Evolutionary conservation across 2,329 filamentous ascomycete species (phyloP).

Genomic region (Monosporascus sp.): DNA sequence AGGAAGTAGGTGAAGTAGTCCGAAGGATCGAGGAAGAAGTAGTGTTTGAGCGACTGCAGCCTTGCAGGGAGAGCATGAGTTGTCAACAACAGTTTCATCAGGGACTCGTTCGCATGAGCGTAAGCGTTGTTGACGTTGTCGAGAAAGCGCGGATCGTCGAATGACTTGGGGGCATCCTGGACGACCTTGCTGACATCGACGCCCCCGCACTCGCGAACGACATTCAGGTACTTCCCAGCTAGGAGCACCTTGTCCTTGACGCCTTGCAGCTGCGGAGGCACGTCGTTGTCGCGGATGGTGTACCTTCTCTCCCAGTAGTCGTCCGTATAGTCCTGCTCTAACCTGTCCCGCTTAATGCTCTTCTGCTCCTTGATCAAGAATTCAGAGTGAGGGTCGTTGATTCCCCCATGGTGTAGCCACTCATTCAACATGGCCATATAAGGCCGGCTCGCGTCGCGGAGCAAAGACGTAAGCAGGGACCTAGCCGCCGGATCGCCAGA

Average conservation of each 20-base stretch:
- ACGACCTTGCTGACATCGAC: conserved; percentile 89
- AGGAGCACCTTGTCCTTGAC: conserved; percentile 93
- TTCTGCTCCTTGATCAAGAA: conserved; percentile 95
- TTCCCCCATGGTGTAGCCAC: conserved; percentile 94
- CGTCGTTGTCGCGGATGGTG: conserved; percentile 83
- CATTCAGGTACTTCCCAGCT: conserved; percentile 95
- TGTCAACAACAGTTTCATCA: conserved; percentile 85
- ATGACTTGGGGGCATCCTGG: conserved; percentile 81
- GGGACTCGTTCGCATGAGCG: conserved; percentile 87
- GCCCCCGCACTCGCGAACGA: conserved; percentile 93
- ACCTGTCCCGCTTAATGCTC: conserved; percentile 82
- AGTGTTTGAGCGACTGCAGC: conserved; percentile 89
- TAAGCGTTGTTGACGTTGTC: conserved; percentile 97
- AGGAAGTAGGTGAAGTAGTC: conserved; percentile 99
- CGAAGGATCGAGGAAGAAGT: conserved; percentile 96
- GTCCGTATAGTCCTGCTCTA: conserved; percentile 96
- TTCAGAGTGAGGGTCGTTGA: conserved; percentile 88
- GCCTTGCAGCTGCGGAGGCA: conserved; percentile 84
- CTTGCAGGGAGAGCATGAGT: conserved; percentile 86
- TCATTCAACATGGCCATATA: conserved; percentile 99
- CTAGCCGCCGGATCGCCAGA: conserved; percentile 89
- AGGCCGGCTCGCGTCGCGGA: conserved; percentile 83
- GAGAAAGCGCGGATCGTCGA: conserved; percentile 86
- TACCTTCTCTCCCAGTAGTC: conserved; percentile 99
- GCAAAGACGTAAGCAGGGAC: conserved; percentile 70